Conservation (phyloP, 1,284 basidiomycete species). For the Malassezia obtusa region DNA sequence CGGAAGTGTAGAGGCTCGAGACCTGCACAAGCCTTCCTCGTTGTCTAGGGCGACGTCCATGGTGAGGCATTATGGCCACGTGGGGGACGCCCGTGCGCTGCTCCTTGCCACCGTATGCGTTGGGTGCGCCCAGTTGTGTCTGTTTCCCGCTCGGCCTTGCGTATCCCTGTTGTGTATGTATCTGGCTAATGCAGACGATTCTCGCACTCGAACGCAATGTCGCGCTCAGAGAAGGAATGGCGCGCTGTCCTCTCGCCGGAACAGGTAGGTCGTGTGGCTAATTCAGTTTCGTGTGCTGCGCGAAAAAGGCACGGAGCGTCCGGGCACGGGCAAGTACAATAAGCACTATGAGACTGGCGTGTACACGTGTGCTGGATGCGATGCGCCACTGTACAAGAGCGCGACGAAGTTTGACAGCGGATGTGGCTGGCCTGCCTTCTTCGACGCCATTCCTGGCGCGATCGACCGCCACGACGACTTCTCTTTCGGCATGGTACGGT, state of each 20-base stretch:
- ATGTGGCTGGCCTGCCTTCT: slow-evolving; percentile 96
- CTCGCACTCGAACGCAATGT: not conserved
- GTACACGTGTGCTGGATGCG: slow-evolving; percentile 55
- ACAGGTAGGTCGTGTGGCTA: slow-evolving; percentile 55
- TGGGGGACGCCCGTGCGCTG: not conserved
- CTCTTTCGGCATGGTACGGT: slow-evolving; percentile 49
- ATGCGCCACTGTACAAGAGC: slow-evolving; percentile 54
- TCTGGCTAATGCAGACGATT: not conserved
- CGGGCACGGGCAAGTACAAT: slow-evolving; percentile 70
- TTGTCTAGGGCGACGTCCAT: no score
- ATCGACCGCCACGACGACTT: slow-evolving; percentile 56
- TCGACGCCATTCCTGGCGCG: slow-evolving; percentile 82
- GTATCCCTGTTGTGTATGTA: not conserved
- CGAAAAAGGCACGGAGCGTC: slow-evolving; percentile 72
- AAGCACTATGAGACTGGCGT: slow-evolving; percentile 58
- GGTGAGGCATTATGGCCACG: no score
- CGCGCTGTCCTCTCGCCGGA: slow-evolving; percentile 67
- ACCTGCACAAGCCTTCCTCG: no score
- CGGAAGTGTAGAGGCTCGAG: no score
- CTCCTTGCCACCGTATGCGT: slow-evolving; percentile 3
- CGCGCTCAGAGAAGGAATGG: slow-evolving; percentile 59
- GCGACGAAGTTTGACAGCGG: slow-evolving; percentile 83
- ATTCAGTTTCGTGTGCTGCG: slow-evolving; percentile 71
- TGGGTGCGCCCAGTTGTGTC: not conserved
- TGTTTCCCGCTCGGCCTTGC: not conserved